A percentile compares a stretch with the other conserved stretches of the same genome.
Conservation (phyloP, 176 grass and related monocot genomes). For the Areca catechu region DNA sequence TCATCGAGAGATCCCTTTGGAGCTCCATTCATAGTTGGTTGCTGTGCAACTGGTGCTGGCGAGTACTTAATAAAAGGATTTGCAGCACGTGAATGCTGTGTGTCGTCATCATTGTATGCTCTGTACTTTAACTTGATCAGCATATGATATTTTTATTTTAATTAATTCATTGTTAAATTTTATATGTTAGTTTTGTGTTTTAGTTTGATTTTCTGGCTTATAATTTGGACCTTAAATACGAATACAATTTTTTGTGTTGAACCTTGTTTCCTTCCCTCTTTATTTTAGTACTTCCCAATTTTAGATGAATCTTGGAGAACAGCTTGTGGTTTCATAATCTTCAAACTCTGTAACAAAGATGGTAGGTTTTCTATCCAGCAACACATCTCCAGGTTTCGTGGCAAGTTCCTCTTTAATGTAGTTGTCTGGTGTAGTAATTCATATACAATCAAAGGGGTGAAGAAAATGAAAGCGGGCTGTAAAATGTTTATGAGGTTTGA, state of each 20-base stretch:
- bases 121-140: not conserved
- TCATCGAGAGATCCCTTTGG: conserved; percentile 75
- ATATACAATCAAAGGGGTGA: no score
- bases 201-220: not conserved
- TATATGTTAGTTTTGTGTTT: not conserved
- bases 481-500: no score
- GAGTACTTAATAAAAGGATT: conserved; percentile 92
- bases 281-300: no score
- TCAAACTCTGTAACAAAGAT: no score
- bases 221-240: not conserved
- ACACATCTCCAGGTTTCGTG: no score
- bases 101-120: conserved; percentile 69
- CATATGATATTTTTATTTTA: not conserved
- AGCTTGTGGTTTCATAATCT: no score
- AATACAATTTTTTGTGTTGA: not conserved
- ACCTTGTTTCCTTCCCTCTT: not conserved
- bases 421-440: no score
- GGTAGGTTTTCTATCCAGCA: no score
- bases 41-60: conserved; percentile 82
- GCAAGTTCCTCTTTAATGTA: no score
- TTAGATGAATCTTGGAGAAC: no score
- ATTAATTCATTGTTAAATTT: no score
- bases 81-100: conserved; percentile 81
- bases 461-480: no score
- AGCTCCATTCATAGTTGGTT: conserved; percentile 45